Percentiles rank a stretch among this genome's conserved stretches.
phyloP scores from a whole-genome alignment of 2,329 filamentous ascomycete species.

The Onygena corvina region DNA sequence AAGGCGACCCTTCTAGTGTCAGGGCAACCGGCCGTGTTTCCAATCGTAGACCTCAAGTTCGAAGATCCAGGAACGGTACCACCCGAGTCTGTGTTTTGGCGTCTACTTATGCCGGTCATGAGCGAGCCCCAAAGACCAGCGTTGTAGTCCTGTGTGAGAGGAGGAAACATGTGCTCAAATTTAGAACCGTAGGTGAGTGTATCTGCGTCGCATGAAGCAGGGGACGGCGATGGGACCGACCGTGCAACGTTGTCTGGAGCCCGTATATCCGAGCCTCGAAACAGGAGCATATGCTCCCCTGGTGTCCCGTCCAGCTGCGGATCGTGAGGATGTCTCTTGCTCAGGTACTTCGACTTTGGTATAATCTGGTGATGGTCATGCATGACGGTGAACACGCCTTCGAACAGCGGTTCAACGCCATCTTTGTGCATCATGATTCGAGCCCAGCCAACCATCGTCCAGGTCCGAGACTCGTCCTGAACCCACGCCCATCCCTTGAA shows the following conservation, averaged over 20 bases:
- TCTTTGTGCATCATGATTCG: conserved; percentile 67
- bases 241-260: conserved; percentile 54
- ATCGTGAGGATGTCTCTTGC: conserved; percentile 60
- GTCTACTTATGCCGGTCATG: conserved; percentile 54
- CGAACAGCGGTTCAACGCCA: conserved; percentile 67
- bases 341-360: conserved; percentile 58
- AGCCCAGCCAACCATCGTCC: conserved; percentile 77
- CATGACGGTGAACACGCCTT: conserved; percentile 73
- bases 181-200: conserved; percentile 66
- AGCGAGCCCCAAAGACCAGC: conserved; percentile 48
- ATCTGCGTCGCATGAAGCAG: conserved; percentile 61
- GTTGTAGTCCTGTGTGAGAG: conserved; percentile 33
- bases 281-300: conserved; percentile 77
- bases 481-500: conserved; percentile 72
- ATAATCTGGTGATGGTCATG: conserved; percentile 81
- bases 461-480: conserved; percentile 50
- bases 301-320: conserved; percentile 47
- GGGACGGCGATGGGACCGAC: conserved; percentile 30
- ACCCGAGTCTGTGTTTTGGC: conserved; percentile 46
- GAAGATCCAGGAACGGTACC: conserved; percentile 54
- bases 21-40: conserved; percentile 72
- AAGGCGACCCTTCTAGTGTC: conserved; percentile 82
- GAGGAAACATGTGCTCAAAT: conserved; percentile 51
- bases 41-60: conserved; percentile 67
- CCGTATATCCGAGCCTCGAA: conserved; percentile 74